Evolutionary conservation across 768 basidiomycete genomes (phyloP).

Genomic region (Suillus lakei): DNA sequence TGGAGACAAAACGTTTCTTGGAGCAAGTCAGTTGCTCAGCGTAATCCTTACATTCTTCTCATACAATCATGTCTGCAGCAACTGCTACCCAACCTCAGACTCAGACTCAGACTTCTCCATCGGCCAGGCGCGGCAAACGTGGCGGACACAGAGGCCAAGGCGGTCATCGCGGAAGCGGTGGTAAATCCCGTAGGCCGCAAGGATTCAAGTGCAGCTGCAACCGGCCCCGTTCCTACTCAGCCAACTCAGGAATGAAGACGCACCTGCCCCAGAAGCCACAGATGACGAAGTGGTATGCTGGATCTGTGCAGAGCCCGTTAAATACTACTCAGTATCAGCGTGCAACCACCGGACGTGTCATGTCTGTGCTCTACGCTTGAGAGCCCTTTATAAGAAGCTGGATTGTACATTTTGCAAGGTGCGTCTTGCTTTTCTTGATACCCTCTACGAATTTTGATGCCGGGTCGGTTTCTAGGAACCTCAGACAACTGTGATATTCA

Average conservation of each 20-base stretch:
- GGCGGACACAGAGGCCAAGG: slow-evolving; percentile 17
- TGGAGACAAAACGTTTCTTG: not conserved
- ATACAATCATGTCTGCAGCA: slow-evolving; percentile 23
- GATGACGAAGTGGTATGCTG: slow-evolving; percentile 67
- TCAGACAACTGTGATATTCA: slow-evolving; percentile 78
- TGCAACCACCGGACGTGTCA: slow-evolving; percentile 97
- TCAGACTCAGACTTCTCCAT: not conserved
- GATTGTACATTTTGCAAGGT: slow-evolving; percentile 99
- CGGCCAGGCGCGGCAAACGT: slow-evolving; percentile 15
- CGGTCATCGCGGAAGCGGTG: slow-evolving; percentile 24
- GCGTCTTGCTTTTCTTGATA: slow-evolving; percentile 19
- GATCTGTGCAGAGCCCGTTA: slow-evolving; percentile 95
- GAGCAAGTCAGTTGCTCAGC: not conserved
- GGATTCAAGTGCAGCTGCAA: not conserved
- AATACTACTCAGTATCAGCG: slow-evolving; percentile 84
- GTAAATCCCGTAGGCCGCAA: slow-evolving; percentile 7
- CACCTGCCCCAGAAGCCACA: slow-evolving; percentile 4
- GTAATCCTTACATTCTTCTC: not conserved
- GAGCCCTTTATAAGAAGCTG: slow-evolving; percentile 91
- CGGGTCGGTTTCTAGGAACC: slow-evolving; percentile 53
- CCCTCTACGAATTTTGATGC: slow-evolving; percentile 2
- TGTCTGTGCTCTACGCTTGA: slow-evolving; percentile 84
- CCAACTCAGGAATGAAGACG: slow-evolving; percentile 9
- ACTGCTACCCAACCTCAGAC: slow-evolving; percentile 21
- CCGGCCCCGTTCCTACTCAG: not conserved